phyloP scores from a whole-genome alignment of 352 stramenopile genomes.

The Lagenidium sp. region DNA sequence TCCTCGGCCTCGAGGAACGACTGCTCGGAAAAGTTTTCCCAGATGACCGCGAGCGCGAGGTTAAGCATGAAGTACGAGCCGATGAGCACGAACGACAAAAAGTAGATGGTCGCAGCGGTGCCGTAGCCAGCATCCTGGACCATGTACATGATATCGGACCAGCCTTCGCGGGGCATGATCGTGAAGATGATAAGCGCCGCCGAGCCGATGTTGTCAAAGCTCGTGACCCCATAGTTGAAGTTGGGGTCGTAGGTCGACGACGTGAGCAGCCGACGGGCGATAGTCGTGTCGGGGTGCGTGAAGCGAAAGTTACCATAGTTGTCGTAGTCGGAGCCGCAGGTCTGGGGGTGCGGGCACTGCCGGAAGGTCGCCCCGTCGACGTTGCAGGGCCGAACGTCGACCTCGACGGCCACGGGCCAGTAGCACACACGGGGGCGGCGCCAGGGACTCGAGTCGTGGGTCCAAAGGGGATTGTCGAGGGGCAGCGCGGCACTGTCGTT shows the following conservation, averaged over 20 bases:
- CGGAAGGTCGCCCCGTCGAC: constrained; percentile 22
- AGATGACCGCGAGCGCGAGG: constrained; percentile 86
- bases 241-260: constrained; percentile 50
- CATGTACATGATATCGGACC: constrained; percentile 64
- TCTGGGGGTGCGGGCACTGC: constrained; percentile 27
- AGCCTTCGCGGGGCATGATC: constrained; percentile 88
- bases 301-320: constrained; percentile 55
- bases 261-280: constrained; percentile 25
- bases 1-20: constrained; percentile 53
- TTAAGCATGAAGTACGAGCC: constrained; percentile 91
- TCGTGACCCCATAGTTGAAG: constrained; percentile 79
- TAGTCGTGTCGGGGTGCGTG: constrained; percentile 26
- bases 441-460: constrained; percentile 43
- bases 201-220: constrained; percentile 84
- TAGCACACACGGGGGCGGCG: constrained; percentile 64
- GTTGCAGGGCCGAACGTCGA: constrained; percentile 42
- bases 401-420: constrained; percentile 84
- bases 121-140: constrained; percentile 42
- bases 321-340: constrained; percentile 59
- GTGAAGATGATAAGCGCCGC: constrained; percentile 87
- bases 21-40: constrained; percentile 62
- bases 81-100: constrained; percentile 83
- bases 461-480: too few species aligned
- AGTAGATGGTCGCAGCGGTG: constrained; percentile 59
- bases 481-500: too few species aligned